Conservation (phyloP, 2,329 filamentous ascomycete species). For the Colletotrichum sp. region DNA sequence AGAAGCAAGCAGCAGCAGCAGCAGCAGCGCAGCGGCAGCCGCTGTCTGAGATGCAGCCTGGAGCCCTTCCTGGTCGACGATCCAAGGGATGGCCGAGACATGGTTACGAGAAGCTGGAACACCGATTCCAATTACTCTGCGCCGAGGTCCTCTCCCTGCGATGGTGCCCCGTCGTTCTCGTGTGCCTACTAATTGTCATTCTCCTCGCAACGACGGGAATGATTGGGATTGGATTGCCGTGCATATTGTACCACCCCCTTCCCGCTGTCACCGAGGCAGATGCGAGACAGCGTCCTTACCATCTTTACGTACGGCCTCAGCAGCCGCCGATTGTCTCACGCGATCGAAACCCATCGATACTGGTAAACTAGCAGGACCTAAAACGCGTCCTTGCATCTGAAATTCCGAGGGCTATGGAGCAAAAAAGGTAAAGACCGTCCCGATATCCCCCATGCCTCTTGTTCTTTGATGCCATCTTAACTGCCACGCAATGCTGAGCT, state of each 20-base stretch:
- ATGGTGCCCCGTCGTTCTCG: background rate
- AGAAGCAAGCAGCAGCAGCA: background rate
- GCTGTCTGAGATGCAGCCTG: background rate
- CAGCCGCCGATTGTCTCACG: background rate
- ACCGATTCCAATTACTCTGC: background rate
- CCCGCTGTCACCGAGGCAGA: background rate
- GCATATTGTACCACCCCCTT: background rate
- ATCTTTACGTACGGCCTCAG: background rate
- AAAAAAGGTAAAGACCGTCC: constrained; percentile 3
- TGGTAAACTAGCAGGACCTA: background rate
- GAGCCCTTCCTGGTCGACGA: background rate
- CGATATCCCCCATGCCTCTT: background rate
- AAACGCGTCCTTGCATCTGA: constrained; percentile 3
- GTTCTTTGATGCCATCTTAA: constrained; percentile 2
- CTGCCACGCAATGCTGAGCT: constrained; percentile 15
- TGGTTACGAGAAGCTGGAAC: background rate
- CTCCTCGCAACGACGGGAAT: background rate
- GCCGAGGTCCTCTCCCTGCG: background rate
- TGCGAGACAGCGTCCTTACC: background rate
- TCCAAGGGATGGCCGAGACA: constrained; percentile 10
- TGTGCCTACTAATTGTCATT: background rate
- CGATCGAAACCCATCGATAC: background rate
- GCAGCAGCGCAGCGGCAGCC: background rate
- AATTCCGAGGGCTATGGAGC: background rate
- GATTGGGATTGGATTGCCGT: background rate